Evolutionary conservation across 2,329 filamentous ascomycete genomes (phyloP), one percentile per base, ranked within the genome.

Genomic region (Plectosphaerella cucumerina): DNA sequence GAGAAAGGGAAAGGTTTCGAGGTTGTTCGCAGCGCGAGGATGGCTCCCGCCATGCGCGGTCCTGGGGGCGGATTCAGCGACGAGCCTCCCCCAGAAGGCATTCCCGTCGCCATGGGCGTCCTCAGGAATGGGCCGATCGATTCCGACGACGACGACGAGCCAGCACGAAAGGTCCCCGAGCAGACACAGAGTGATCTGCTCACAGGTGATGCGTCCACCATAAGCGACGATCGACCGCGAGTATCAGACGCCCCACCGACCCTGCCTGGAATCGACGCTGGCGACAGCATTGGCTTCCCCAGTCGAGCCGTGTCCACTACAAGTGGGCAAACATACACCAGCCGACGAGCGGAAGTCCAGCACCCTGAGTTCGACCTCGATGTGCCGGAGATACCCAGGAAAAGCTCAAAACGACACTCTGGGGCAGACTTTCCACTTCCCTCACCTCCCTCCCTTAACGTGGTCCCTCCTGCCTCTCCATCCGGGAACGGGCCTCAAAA

Each of bases 1-100:
- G 93, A 97, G 58, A 96, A 95, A 69, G 86, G 87, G 58, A 97
- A 97, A 69, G 94, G 94, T 0, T 99, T 99, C 59, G 94, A 97
- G 66, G 94, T 99, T 5, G 93, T 99, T 15, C 78, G 94, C 61
- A 97, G 92, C 65, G 83, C 90, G 8, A 82, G 92, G 50, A 91
- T 94, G 74, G 91, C 91, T 3, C 86, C 88, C 6, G 85, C 86
- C 52, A 87, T 90, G 75, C 80, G 78, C 56, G 71, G 73, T 58
- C 75, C 67, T 62, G 77, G 70, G 23, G 71, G 77, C 10, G 76
- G 81, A 26, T 78, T 83, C 52, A 83, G 81, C 39, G 76, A 86
- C 52, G 87, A 89, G 48, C 80, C 84, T 1, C 89, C 81, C 2
- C 82, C 82, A 0, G 81, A 86, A 59, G 84, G 83, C 2, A 82